phyloP scores from a whole-genome alignment of 2,329 filamentous ascomycete species.

The Ceratocystis harringtonii region DNA sequence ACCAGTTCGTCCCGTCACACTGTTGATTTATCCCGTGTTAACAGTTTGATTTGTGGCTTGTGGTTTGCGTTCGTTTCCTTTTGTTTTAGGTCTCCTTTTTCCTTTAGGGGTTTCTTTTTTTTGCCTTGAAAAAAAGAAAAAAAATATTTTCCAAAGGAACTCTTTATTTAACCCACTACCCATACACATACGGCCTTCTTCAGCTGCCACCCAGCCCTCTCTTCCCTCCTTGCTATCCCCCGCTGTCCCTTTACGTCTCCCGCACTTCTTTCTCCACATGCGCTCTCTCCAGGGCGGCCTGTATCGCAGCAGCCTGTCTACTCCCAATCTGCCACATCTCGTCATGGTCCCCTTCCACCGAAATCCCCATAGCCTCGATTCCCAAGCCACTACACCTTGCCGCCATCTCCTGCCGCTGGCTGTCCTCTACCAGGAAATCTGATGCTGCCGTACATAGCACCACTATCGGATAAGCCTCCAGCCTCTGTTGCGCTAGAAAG shows the following conservation, averaged over 20 bases:
- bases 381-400: background rate
- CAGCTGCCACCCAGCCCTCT: too few species aligned
- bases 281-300: background rate
- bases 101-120: too few species aligned
- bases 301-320: background rate
- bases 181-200: too few species aligned
- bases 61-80: too few species aligned
- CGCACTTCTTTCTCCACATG: background rate
- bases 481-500: background rate
- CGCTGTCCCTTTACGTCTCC: background rate
- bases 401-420: slow-evolving; percentile 9
- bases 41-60: too few species aligned
- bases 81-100: too few species aligned
- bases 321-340: slow-evolving; percentile 13
- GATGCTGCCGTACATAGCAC: background rate
- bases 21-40: too few species aligned
- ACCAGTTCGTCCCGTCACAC: too few species aligned
- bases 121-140: too few species aligned
- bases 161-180: too few species aligned
- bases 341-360: slow-evolving; percentile 9
- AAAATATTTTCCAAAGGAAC: too few species aligned
- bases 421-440: slow-evolving; percentile 11
- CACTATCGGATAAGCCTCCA: background rate
- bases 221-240: too few species aligned
- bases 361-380: background rate